phyloP scores from a whole-genome alignment of 164 flowering plant genomes.

The Chimonanthus praecox region DNA sequence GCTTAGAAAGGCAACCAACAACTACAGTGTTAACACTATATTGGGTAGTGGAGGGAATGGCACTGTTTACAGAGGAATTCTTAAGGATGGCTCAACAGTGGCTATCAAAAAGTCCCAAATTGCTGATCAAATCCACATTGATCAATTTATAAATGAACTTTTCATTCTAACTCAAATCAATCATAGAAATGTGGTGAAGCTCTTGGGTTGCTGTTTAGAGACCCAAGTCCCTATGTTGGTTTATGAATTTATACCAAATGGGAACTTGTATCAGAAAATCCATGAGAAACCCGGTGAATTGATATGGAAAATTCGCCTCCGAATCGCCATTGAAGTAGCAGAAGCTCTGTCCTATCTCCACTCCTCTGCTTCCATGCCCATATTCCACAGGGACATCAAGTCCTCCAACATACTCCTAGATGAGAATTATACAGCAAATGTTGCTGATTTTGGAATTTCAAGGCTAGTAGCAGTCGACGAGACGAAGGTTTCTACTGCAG shows the following conservation, averaged over 20 bases:
- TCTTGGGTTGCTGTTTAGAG: slow-evolving; percentile 41
- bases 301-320: slow-evolving; percentile 28
- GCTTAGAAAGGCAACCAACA: slow-evolving; percentile 35
- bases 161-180: slow-evolving; percentile 38
- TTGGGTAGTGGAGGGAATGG: slow-evolving; percentile 42
- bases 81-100: slow-evolving; percentile 21
- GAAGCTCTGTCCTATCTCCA: slow-evolving; percentile 40
- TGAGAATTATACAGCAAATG: slow-evolving; percentile 27
- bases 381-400: slow-evolving; percentile 41
- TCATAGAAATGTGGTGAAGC: slow-evolving; percentile 40
- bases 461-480: slow-evolving; percentile 31
- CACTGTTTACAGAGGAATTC: slow-evolving; percentile 34
- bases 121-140: slow-evolving; percentile 27
- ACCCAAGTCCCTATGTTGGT: slow-evolving; percentile 37
- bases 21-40: slow-evolving; percentile 24
- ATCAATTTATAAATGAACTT: slow-evolving; percentile 43
- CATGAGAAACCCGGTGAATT: slow-evolving; percentile 13
- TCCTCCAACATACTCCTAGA: slow-evolving; percentile 37
- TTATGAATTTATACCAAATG: slow-evolving; percentile 38
- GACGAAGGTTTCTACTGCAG: slow-evolving; percentile 21
- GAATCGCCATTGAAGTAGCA: slow-evolving; percentile 41
- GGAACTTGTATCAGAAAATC: slow-evolving; percentile 30
- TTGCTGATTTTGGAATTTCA: slow-evolving; percentile 44
- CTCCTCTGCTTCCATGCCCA: slow-evolving; percentile 32
- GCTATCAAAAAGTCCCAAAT: slow-evolving; percentile 46